Conservation (phyloP, 2,329 filamentous ascomycete species). For the Aspergillus caelatus region DNA sequence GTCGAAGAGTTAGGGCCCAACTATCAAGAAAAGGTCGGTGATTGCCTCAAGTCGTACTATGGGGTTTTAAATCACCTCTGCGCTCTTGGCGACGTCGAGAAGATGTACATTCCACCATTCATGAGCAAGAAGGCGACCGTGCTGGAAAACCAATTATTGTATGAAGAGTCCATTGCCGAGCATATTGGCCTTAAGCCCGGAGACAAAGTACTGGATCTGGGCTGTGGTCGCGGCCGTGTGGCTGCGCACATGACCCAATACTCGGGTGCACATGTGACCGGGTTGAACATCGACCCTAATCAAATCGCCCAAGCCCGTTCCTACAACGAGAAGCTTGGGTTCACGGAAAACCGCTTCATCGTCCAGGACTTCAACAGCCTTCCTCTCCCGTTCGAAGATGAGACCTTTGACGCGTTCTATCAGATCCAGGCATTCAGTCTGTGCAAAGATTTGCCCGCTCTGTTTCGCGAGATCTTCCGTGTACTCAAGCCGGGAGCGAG, state of each 20-base stretch:
- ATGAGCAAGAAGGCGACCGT: constrained; percentile 56
- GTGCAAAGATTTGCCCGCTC: constrained; percentile 51
- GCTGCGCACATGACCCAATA: constrained; percentile 57
- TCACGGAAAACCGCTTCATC: constrained; percentile 51
- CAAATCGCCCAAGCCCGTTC: constrained; percentile 52
- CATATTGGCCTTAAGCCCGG: constrained; percentile 51
- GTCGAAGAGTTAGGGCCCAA: constrained; percentile 50
- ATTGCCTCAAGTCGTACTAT: constrained; percentile 57
- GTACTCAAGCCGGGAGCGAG: constrained; percentile 55
- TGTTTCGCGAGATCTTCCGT: constrained; percentile 55
- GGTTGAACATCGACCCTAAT: constrained; percentile 59
- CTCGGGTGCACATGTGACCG: constrained; percentile 53
- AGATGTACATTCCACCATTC: constrained; percentile 61
- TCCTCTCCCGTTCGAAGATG: constrained; percentile 55
- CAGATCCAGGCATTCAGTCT: constrained; percentile 62
- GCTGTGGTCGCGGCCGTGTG: constrained; percentile 57
- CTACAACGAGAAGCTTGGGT: constrained; percentile 49
- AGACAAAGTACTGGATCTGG: constrained; percentile 55
- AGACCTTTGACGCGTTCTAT: constrained; percentile 57
- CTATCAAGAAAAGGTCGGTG: constrained; percentile 55
- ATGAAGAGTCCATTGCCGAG: constrained; percentile 54
- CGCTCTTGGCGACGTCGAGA: constrained; percentile 59
- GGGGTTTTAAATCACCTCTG: constrained; percentile 59
- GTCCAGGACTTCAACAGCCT: constrained; percentile 56
- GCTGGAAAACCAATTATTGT: constrained; percentile 56